A percentile compares a stretch with the other conserved stretches of the same genome.
These are phyloP conservation scores for Vitis rupestris DNA, from an alignment of 164 flowering plant species.

Conservation along the genomic window DNA sequence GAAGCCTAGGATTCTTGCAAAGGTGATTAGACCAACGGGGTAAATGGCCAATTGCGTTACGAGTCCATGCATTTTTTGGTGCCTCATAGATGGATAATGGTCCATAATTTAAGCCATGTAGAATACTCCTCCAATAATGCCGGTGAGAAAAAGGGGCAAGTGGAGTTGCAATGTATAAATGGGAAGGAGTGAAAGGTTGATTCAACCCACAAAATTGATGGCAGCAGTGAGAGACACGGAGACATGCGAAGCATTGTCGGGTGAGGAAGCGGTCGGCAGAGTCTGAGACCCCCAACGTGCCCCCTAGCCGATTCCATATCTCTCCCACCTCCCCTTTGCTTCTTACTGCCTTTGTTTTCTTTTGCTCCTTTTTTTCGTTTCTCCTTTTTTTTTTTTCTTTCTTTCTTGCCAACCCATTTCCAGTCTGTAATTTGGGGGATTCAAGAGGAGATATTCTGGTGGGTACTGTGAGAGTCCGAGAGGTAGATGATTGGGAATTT, in stretches of 20 bases:
- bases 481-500: not conserved
- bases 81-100: no score
- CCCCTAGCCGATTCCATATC: not conserved
- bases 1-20: no score
- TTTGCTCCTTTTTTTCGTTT: not conserved
- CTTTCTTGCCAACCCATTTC: slow-evolving; percentile 16
- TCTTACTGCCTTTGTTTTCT: slow-evolving; percentile 5
- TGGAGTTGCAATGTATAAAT: no score
- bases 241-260: slow-evolving; percentile 10
- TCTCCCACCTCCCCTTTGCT: not conserved
- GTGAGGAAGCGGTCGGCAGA: slow-evolving; percentile 6
- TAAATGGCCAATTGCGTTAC: no score
- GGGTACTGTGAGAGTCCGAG: not conserved
- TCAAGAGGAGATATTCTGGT: not conserved
- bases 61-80: no score
- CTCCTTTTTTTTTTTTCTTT: slow-evolving; percentile 1
- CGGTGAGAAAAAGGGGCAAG: no score
- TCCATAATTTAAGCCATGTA: no score
- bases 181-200: not conserved
- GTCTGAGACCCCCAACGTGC: not conserved
- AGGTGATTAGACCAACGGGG: no score
- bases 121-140: no score
- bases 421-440: slow-evolving; percentile 13
- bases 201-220: not conserved
- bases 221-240: slow-evolving; percentile 4